phyloP scores from a whole-genome alignment of 352 stramenopile genomes.

The Phytopythium montanum region DNA sequence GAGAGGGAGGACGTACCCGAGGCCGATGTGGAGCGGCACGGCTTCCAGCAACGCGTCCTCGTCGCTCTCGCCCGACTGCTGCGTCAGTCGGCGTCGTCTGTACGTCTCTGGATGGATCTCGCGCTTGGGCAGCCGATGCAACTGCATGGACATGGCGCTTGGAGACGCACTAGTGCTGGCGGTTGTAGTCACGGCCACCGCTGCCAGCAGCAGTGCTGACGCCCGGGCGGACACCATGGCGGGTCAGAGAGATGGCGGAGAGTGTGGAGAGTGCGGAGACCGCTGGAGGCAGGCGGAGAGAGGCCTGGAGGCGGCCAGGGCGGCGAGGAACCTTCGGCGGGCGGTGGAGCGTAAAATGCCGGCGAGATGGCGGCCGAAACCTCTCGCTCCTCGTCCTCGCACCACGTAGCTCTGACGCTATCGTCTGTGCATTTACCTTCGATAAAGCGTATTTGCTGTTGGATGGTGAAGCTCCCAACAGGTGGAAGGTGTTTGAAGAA shows the following conservation, averaged over 20 bases:
- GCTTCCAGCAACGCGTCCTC: conserved; percentile 35
- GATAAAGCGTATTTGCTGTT: background rate
- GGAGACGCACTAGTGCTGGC: conserved; percentile 2
- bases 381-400: conserved; percentile 4
- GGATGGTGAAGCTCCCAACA: no score
- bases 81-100: conserved; percentile 28
- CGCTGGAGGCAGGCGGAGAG: background rate
- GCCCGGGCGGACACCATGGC: conserved; percentile 2
- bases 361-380: background rate
- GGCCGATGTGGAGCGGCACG: conserved; percentile 61
- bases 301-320: background rate
- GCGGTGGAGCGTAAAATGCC: background rate
- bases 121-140: conserved; percentile 35
- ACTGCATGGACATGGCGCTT: conserved; percentile 29
- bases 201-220: conserved; percentile 11
- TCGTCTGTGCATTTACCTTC: background rate
- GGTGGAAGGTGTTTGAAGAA: background rate
- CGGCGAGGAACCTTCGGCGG: background rate
- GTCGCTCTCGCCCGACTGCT: conserved; percentile 8
- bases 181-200: conserved; percentile 5
- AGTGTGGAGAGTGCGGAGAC: background rate
- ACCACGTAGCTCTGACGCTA: conserved; percentile 1
- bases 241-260: background rate
- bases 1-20: no score
- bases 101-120: conserved; percentile 38